Evolutionary conservation across 139 green algal species (phyloP).

Genomic region (Limnomonas spitsbergensis): DNA sequence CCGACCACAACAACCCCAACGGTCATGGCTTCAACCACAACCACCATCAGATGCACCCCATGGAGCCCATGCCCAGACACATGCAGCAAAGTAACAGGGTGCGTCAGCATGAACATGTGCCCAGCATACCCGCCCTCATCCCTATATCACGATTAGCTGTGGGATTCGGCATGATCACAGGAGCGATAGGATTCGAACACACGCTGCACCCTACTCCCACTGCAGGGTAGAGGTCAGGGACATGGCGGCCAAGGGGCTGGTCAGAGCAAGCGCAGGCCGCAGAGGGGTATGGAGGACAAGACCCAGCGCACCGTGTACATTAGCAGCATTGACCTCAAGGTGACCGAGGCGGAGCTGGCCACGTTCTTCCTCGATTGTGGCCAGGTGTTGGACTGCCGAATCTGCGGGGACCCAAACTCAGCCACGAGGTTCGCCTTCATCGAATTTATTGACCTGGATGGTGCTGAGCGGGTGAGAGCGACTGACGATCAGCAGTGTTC

Average conservation of each 20-base stretch:
- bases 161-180: too few relatives aligned
- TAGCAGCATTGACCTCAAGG: conserved; percentile 65
- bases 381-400: conserved; percentile 81
- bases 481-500: too few relatives aligned
- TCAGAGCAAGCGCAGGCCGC: conserved; percentile 21
- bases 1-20: not conserved
- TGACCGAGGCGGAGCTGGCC: conserved; percentile 72
- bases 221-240: too few relatives aligned
- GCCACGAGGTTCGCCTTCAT: conserved; percentile 93
- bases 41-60: not conserved
- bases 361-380: conserved; percentile 72
- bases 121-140: not conserved
- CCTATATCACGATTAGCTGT: too few relatives aligned
- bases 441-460: conserved; percentile 65
- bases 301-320: conserved; percentile 79
- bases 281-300: conserved; percentile 70
- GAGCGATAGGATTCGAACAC: too few relatives aligned
- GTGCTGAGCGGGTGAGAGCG: not conserved
- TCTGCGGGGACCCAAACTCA: conserved; percentile 91
- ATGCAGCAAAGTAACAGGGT: not conserved
- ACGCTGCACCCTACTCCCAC: too few relatives aligned
- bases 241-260: not conserved
- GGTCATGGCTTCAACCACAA: not conserved
- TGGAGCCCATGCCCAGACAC: not conserved
- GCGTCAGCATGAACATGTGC: not conserved